Evolutionary conservation across 768 basidiomycete genomes (phyloP), one percentile per base, ranked within the genome.

Genomic region (Hericium erinaceus): DNA sequence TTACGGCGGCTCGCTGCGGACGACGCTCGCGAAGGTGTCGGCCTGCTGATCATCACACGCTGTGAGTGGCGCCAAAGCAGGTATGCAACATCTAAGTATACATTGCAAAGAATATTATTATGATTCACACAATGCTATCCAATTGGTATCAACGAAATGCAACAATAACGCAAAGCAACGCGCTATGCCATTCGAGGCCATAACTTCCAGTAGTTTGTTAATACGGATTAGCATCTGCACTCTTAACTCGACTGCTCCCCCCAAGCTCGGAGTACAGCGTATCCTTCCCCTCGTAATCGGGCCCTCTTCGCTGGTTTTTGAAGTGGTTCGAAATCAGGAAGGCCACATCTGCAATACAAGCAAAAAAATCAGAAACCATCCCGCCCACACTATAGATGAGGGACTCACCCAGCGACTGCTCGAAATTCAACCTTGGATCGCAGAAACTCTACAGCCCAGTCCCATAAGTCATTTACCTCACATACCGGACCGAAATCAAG

Each of bases 341-440:
- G 0, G 92, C 92, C 22, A 94, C 82, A 65, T 92, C 90, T 85
- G 49, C 10, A 2, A 22, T 22, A 22, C 15, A n/a, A 52, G 28
- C 28, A 33, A 33, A 33, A 10, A 41, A 11, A 57, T 33, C 10
- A 16, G 40, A 16, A n/a, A 22, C 18, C 46, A 5, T 37, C 10
- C 13, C 52, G 8, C 53, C 55, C 48, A 18, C 57, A 33, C 5
- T 8, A 8, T 5, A 8, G 8, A 4, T 11, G 52, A 24, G 20
- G 41, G 2, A 74, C 83, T 60, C 63, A 92, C 92, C 92, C n/a
- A 98, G 77, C 48, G 87, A 88, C 69, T 95, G 94, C 70, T 95
- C 94, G 64, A 93, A 93, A 69, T 97, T 95, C 61, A 98, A 73
- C 48, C 95, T 75, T 2, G 94, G 95, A 73, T 98, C 95, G 67